Percentiles rank a stretch among this genome's conserved stretches.
Evolutionary conservation across 2,329 filamentous ascomycete species (phyloP).

Genomic region (Fusarium longipes): DNA sequence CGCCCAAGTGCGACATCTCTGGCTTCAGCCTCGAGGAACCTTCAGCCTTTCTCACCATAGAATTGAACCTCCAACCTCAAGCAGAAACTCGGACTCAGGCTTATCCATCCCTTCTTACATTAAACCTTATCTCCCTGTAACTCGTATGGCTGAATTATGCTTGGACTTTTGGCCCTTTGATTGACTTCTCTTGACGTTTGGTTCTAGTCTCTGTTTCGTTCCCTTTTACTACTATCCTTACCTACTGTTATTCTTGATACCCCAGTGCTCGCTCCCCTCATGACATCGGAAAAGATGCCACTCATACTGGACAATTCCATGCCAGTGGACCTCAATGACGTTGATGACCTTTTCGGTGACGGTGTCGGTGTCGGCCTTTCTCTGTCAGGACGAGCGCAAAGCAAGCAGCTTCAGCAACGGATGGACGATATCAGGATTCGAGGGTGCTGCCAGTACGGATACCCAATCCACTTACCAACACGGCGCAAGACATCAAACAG

Average conservation of each 20-base stretch:
- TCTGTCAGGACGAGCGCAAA: conserved; percentile 58
- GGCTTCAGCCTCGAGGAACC: conserved; percentile 36
- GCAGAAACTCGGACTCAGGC: background rate
- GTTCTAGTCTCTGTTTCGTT: conserved; percentile 4
- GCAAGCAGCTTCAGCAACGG: conserved; percentile 75
- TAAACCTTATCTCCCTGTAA: conserved; percentile 22
- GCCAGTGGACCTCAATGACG: conserved; percentile 66
- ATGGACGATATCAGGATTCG: conserved; percentile 80
- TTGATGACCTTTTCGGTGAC: conserved; percentile 82
- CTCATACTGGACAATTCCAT: conserved; percentile 58
- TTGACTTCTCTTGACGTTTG: conserved; percentile 34
- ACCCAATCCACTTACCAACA: background rate
- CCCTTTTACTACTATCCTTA: background rate
- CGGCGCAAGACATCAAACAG: background rate
- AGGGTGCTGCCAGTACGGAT: conserved; percentile 83
- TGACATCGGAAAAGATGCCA: conserved; percentile 57
- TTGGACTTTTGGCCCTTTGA: background rate
- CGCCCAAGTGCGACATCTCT: conserved; percentile 3
- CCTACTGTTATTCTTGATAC: conserved; percentile 37
- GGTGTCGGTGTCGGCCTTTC: conserved; percentile 70
- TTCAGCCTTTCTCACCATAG: conserved; percentile 42
- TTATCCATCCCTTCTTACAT: conserved; percentile 13
- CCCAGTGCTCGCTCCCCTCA: conserved; percentile 35
- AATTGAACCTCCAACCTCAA: conserved; percentile 14
- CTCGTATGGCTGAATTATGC: conserved; percentile 25